These are phyloP conservation scores for Diaporthe caulivora DNA, from an alignment of 2,329 filamentous ascomycete genomes.

Conservation along the genomic window DNA sequence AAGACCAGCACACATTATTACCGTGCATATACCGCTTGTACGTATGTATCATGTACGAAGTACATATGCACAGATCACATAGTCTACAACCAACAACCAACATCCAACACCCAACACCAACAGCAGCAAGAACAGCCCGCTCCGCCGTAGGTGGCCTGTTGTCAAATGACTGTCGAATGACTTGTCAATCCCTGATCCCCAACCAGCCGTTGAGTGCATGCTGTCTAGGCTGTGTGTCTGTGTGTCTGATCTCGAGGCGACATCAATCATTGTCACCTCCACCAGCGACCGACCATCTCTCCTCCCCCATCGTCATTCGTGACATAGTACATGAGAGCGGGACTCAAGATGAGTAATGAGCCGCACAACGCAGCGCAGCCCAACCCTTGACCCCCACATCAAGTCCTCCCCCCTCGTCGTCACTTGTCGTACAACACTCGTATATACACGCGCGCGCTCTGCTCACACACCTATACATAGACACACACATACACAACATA, in stretches of 20 bases:
- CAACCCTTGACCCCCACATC: conserved; percentile 9
- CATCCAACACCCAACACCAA: neutral
- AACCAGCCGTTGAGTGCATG: neutral
- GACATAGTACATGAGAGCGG: neutral
- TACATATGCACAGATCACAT: neutral
- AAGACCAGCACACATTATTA: conserved; percentile 2
- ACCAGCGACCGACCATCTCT: neutral
- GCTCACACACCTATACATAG: neutral
- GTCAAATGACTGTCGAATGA: conserved; percentile 1
- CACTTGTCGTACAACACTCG: neutral
- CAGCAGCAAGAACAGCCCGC: neutral
- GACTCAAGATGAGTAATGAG: neutral
- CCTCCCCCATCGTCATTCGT: neutral
- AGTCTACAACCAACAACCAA: neutral
- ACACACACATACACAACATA: neutral
- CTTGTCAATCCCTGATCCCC: conserved; percentile 18
- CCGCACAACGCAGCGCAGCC: neutral
- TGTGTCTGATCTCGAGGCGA: neutral
- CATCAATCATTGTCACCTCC: neutral
- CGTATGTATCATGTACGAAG: no score
- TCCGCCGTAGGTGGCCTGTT: neutral
- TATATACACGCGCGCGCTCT: neutral
- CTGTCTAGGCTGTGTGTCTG: neutral
- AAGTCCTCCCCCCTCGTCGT: conserved; percentile 9
- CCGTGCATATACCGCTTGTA: neutral